Conservation (phyloP, 148 eudicot species). For the Persicaria tinctoria region DNA sequence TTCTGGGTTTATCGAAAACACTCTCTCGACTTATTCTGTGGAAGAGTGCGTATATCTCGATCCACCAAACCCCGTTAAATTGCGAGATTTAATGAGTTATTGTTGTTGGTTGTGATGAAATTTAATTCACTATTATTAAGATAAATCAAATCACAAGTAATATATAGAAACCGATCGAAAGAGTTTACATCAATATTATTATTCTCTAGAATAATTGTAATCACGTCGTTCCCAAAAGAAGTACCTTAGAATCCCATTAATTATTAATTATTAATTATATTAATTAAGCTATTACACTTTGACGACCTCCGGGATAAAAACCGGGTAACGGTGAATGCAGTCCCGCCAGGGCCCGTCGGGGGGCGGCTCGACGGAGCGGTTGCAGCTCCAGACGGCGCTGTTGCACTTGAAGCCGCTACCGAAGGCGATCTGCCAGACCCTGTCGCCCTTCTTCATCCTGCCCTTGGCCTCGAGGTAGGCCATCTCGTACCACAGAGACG, state of each 20-base stretch:
- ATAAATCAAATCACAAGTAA: too few species aligned
- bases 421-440: conserved; percentile 47
- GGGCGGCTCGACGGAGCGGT: conserved; percentile 14
- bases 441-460: conserved; percentile 43
- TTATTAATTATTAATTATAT: background rate
- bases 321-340: conserved; percentile 44
- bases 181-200: too few species aligned
- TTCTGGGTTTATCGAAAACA: too few species aligned
- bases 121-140: too few species aligned
- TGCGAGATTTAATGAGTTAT: too few species aligned
- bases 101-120: too few species aligned
- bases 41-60: too few species aligned
- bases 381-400: conserved; percentile 47
- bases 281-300: conserved; percentile 21
- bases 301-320: conserved; percentile 38
- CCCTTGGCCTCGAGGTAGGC: conserved; percentile 47
- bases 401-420: conserved; percentile 62
- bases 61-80: too few species aligned
- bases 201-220: too few species aligned
- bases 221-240: too few species aligned
- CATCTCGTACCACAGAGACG: conserved; percentile 46
- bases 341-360: conserved; percentile 39
- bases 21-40: too few species aligned
- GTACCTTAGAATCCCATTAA: background rate
- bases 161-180: too few species aligned